Percentiles rank a stretch among this genome's conserved stretches.
phyloP scores from a whole-genome alignment of 306 rosid genomes.

The Argentina anserina region DNA sequence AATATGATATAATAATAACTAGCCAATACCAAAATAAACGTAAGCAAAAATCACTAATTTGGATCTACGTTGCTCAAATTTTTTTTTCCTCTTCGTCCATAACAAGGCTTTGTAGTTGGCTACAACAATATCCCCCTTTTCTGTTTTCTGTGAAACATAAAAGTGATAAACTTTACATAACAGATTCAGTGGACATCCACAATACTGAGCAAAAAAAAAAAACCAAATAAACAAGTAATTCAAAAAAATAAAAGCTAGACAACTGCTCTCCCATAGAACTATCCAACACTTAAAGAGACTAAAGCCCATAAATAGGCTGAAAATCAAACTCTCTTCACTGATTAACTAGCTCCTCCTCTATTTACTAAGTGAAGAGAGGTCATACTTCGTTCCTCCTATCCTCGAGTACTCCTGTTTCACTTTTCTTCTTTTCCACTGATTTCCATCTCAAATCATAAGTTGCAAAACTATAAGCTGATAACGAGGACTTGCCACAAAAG shows the following conservation, averaged over 20 bases:
- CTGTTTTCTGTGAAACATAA: not conserved
- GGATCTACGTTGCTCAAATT: not conserved
- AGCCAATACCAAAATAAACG: not conserved
- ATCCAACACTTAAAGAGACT: not conserved
- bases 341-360: not conserved
- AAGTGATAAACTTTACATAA: not conserved
- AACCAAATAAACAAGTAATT: not conserved
- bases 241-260: not conserved
- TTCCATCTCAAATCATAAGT: not conserved
- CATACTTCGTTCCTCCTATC: not conserved
- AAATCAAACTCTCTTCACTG: not conserved
- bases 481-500: not conserved
- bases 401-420: not conserved
- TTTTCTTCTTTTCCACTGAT: not conserved
- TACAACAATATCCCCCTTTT: not conserved
- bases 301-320: not conserved
- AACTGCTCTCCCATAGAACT: not conserved
- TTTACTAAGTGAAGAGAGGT: too few relatives aligned
- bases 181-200: not conserved
- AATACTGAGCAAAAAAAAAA: not conserved
- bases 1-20: not conserved
- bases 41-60: not conserved
- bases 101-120: not conserved
- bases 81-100: not conserved
- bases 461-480: not conserved